Evolutionary conservation across 2,329 filamentous ascomycete genomes (phyloP).

Genomic region (Thelonectria rubi): DNA sequence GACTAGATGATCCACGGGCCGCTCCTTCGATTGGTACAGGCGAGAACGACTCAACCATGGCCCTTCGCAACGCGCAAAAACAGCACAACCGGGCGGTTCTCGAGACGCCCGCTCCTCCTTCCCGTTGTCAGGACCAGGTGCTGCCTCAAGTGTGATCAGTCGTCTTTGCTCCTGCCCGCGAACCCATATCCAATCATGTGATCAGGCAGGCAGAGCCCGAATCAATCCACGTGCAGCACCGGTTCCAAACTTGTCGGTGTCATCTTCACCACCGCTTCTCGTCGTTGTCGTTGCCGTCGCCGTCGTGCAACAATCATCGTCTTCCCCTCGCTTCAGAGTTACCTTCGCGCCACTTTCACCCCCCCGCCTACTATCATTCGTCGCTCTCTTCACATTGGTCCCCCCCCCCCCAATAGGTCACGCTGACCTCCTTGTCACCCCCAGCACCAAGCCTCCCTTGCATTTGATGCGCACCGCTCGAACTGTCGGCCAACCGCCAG

Average conservation of each 20-base stretch:
- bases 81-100: constrained; percentile 1
- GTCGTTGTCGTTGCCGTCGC: constrained; percentile 25
- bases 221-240: constrained; percentile 27
- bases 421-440: constrained; percentile 17
- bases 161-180: constrained; percentile 32
- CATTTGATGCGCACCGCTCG: constrained; percentile 35
- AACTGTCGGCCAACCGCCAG: constrained; percentile 27
- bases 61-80: no score
- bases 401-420: constrained; percentile 17
- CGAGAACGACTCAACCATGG: neutral
- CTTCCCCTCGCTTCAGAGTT: constrained; percentile 20
- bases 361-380: constrained; percentile 13
- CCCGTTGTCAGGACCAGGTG: constrained; percentile 13
- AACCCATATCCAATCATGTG: constrained; percentile 38
- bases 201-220: constrained; percentile 30
- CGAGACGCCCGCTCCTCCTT: constrained; percentile 14
- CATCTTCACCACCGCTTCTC: constrained; percentile 27
- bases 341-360: constrained; percentile 17
- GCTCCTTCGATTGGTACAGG: neutral
- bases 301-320: constrained; percentile 34
- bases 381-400: constrained; percentile 21
- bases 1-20: constrained; percentile 3
- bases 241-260: constrained; percentile 30
- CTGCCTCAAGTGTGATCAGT: constrained; percentile 30
- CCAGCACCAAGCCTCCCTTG: constrained; percentile 24